Percentiles rank a stretch among this genome's conserved stretches.
phyloP scores from a whole-genome alignment of 2,329 filamentous ascomycete genomes.

The Microcyclospora tardicrescens region DNA sequence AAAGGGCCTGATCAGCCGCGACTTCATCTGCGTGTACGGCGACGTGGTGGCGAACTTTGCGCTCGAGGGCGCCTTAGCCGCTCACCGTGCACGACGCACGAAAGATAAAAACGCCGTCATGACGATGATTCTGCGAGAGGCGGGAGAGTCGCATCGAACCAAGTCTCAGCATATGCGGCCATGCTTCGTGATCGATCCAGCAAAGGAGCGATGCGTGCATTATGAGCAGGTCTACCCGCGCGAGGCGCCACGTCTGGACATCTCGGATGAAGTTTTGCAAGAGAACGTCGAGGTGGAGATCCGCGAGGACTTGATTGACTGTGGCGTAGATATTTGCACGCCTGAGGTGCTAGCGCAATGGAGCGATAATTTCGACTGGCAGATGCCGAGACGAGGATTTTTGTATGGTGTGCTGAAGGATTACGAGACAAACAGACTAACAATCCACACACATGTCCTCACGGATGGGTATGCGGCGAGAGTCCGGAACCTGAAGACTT shows the following conservation, averaged over 20 bases:
- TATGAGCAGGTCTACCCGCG: conserved; percentile 74
- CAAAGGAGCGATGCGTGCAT: conserved; percentile 70
- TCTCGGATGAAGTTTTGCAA: conserved; percentile 70
- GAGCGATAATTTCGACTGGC: conserved; percentile 97
- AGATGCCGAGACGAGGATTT: conserved; percentile 76
- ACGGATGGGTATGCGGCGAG: conserved; percentile 74
- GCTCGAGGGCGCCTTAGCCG: conserved; percentile 64
- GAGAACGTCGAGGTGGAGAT: conserved; percentile 66
- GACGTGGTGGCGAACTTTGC: conserved; percentile 84
- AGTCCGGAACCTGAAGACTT: conserved; percentile 74
- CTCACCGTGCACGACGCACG: conserved; percentile 66
- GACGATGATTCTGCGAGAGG: conserved; percentile 82
- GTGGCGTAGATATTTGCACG: conserved; percentile 92
- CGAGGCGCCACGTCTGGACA: conserved; percentile 46
- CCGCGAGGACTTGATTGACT: conserved; percentile 79
- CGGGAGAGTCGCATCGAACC: conserved; percentile 60
- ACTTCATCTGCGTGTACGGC: conserved; percentile 86
- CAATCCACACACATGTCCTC: conserved; percentile 83
- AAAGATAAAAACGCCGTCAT: conserved; percentile 92
- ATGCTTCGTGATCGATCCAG: conserved; percentile 74
- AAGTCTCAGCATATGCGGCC: conserved; percentile 64
- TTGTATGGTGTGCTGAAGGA: conserved; percentile 89
- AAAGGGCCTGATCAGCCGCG: conserved; percentile 69
- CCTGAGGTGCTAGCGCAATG: conserved; percentile 88
- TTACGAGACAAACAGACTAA: conserved; percentile 92